Evolutionary conservation across 371 early-diverging fungal species (phyloP), one percentile per base, ranked within the genome.

Genomic region (Zychaea mexicana): DNA sequence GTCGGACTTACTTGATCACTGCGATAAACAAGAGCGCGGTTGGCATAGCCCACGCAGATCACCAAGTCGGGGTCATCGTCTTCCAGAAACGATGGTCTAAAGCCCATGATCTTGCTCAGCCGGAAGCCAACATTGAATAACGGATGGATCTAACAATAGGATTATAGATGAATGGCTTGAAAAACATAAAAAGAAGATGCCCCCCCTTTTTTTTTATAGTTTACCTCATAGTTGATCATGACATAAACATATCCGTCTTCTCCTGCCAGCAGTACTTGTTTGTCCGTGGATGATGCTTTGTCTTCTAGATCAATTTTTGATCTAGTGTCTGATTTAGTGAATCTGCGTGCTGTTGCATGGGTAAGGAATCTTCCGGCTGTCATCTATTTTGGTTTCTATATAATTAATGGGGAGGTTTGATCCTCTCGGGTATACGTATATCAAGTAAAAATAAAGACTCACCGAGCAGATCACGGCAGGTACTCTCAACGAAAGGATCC

Each of bases 241-340:
- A 81, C 71, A 54, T 83, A 83, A 0, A 81, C 70, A 59, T 45
- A 60, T 15, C 83, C 83, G 63, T 83, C 76, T 21, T 80, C 62
- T 0, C 81, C 81, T 6, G 74, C 83, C 45, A 83, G 26, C 21
- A 76, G 55, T 1, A 81, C 77, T 60, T 82, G 82, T 28, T 66
- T 64, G 17, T 47, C 26, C 46, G 38, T 19, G 21, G 0, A 17
- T 32, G 56, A 27, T 36, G 22, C 49, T 12, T 52, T 39, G 17
- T 52, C 17, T 19, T 56, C 21, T 0, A 15, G n/a, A 12, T 8
- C n/a, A 15, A 62, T 19, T 62, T 31, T 30, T 46, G 39, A 19
- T 53, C 61, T 28, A 26, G 39, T 21, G 39, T 36, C 19, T 21
- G 13, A 21, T 24, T 12, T 30, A 60, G 28, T 56, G 63, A 36